These are phyloP conservation scores for Erodium trifolium DNA, from an alignment of 441 rosid genomes.

Conservation along the genomic window DNA sequence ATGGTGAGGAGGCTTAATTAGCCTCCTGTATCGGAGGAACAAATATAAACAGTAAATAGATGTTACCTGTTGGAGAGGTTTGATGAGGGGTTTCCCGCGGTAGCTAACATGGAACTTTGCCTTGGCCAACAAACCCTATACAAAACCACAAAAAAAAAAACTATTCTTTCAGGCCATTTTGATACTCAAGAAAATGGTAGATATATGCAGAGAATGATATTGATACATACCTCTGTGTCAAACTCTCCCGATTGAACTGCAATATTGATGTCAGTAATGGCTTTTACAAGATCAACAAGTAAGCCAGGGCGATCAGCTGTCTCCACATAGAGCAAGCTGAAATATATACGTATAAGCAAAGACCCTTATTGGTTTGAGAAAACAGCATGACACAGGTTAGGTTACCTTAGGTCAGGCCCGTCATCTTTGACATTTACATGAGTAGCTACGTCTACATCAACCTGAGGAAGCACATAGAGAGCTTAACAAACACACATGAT, in stretches of 20 bases:
- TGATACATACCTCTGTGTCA: conserved; percentile 84
- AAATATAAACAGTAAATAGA: background rate
- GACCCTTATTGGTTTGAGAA: background rate
- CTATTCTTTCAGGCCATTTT: no score
- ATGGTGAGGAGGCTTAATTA: no score
- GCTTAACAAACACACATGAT: no score
- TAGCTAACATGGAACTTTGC: conserved; percentile 93
- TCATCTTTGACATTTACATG: conserved; percentile 55
- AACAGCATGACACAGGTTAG: conserved; percentile 4
- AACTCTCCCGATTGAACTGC: conserved; percentile 93
- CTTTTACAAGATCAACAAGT: conserved; percentile 80
- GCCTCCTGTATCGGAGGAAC: no score
- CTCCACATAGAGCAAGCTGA: conserved; percentile 86
- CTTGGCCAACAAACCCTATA: conserved; percentile 88
- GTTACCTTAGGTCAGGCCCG: conserved; percentile 74
- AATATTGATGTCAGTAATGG: conserved; percentile 58
- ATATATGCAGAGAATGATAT: no score
- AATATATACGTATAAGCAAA: background rate
- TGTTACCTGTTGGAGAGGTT: conserved; percentile 83
- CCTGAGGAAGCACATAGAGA: conserved; percentile 34
- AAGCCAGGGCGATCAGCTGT: conserved; percentile 90
- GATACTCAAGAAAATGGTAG: background rate
- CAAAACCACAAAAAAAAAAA: background rate
- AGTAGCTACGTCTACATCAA: conserved; percentile 94
- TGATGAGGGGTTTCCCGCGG: conserved; percentile 65